phyloP scores from a whole-genome alignment of 106 monocot species.

The Dendrobium catenatum region DNA sequence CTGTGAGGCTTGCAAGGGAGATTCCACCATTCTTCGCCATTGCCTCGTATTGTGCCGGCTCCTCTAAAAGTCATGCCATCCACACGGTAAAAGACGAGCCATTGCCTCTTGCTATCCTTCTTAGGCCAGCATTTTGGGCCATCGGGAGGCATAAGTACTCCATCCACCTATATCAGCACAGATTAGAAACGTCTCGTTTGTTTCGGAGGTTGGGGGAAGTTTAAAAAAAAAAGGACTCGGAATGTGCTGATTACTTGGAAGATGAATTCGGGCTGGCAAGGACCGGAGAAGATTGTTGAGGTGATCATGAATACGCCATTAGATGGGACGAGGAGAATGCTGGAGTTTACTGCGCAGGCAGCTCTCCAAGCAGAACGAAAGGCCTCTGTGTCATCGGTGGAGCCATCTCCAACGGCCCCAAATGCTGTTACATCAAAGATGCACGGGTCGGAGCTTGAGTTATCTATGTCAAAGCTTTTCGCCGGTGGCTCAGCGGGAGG shows the following conservation, averaged over 20 bases:
- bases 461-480: constrained; percentile 9
- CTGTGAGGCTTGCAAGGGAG: constrained; percentile 97
- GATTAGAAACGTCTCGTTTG: not conserved
- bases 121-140: constrained; percentile 89
- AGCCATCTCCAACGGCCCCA: constrained; percentile 74
- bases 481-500: not conserved
- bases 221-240: no score
- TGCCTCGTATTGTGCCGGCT: constrained; percentile 74
- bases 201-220: not conserved
- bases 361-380: constrained; percentile 74
- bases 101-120: constrained; percentile 68
- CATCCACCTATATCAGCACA: constrained; percentile 45
- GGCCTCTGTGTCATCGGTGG: constrained; percentile 72
- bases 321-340: constrained; percentile 63
- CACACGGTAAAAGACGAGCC: constrained; percentile 76
- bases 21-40: constrained; percentile 92
- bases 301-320: constrained; percentile 67
- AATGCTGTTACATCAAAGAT: constrained; percentile 63
- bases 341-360: constrained; percentile 47
- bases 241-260: constrained; percentile 47
- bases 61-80: constrained; percentile 75
- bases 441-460: constrained; percentile 26
- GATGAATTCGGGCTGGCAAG: constrained; percentile 62
- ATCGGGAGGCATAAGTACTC: constrained; percentile 84
- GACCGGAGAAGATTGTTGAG: constrained; percentile 84